Conservation (phyloP, 2,329 filamentous ascomycete genomes). For the Lachnellula occidentalis region DNA sequence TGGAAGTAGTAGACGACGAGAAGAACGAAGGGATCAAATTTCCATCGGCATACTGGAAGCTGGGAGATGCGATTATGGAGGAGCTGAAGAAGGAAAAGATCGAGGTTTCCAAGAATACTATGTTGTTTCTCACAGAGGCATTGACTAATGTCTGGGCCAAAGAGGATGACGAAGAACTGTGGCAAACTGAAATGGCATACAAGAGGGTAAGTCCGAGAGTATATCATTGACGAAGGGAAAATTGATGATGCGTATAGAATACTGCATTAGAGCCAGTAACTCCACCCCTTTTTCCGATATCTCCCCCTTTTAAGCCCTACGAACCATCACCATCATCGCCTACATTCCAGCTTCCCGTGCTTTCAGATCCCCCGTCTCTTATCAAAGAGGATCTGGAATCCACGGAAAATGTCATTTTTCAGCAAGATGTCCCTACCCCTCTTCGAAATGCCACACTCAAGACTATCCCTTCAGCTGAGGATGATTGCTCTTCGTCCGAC, state of each 20-base stretch:
- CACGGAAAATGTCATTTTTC: slow-evolving; percentile 26
- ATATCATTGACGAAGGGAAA: background rate
- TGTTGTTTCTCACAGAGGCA: slow-evolving; percentile 19
- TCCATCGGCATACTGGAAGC: slow-evolving; percentile 13
- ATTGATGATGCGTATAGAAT: slow-evolving; percentile 12
- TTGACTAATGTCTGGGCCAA: slow-evolving; percentile 18
- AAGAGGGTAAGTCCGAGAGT: slow-evolving; percentile 17
- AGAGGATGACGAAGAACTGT: slow-evolving; percentile 21
- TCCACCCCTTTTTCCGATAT: slow-evolving; percentile 27
- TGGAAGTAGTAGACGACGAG: slow-evolving; percentile 26
- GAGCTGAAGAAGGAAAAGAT: slow-evolving; percentile 26
- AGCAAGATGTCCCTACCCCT: slow-evolving; percentile 25
- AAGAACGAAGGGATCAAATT: slow-evolving; percentile 24
- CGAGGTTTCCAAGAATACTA: slow-evolving; percentile 20
- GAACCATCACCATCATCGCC: slow-evolving; percentile 23
- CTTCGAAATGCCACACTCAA: slow-evolving; percentile 4
- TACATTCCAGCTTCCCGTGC: slow-evolving; percentile 20
- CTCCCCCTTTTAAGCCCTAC: slow-evolving; percentile 12
- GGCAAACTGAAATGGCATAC: slow-evolving; percentile 17
- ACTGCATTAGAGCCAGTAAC: slow-evolving; percentile 23
- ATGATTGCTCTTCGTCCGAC: background rate
- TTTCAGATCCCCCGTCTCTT: slow-evolving; percentile 22
- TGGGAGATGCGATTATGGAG: slow-evolving; percentile 16
- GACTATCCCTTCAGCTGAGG: background rate
- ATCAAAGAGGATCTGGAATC: slow-evolving; percentile 22